These are phyloP conservation scores for Brassica hybrid DNA, from an alignment of 441 rosid species.

Conservation along the genomic window DNA sequence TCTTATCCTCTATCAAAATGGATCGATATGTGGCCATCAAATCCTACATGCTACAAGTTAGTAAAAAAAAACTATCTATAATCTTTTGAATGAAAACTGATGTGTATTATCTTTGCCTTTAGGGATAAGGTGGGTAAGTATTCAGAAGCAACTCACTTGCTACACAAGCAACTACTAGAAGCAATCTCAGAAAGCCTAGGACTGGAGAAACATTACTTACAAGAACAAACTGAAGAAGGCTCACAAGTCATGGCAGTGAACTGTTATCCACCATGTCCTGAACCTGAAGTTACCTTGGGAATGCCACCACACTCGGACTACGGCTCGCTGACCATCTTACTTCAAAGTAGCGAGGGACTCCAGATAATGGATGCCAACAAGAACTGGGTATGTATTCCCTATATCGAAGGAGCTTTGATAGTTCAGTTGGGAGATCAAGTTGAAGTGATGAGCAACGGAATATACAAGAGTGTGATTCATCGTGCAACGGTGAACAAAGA, in stretches of 20 bases:
- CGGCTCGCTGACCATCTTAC: constrained; percentile 66
- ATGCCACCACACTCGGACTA: constrained; percentile 78
- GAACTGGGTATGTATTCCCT: constrained; percentile 59
- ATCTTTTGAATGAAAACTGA: neutral
- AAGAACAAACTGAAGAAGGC: constrained; percentile 50
- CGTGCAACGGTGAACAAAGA: constrained; percentile 55
- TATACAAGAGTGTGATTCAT: constrained; percentile 68
- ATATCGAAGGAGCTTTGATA: constrained; percentile 56
- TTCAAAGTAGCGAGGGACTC: constrained; percentile 64
- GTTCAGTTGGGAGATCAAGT: constrained; percentile 76
- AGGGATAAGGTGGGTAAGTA: constrained; percentile 70
- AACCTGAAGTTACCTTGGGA: constrained; percentile 70
- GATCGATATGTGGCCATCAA: constrained; percentile 72
- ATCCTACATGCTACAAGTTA: constrained; percentile 70
- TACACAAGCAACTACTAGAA: constrained; percentile 55
- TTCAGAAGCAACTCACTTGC: constrained; percentile 51
- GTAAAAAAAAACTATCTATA: neutral
- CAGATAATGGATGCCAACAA: constrained; percentile 56
- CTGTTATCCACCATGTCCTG: constrained; percentile 78
- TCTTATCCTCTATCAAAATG: constrained; percentile 64
- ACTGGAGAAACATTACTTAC: constrained; percentile 47
- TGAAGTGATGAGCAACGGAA: constrained; percentile 79
- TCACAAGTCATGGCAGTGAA: constrained; percentile 65
- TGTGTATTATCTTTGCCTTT: neutral
- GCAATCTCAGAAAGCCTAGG: constrained; percentile 64